phyloP scores from a whole-genome alignment of 352 stramenopile genomes.

The Phytophthora sp. region DNA sequence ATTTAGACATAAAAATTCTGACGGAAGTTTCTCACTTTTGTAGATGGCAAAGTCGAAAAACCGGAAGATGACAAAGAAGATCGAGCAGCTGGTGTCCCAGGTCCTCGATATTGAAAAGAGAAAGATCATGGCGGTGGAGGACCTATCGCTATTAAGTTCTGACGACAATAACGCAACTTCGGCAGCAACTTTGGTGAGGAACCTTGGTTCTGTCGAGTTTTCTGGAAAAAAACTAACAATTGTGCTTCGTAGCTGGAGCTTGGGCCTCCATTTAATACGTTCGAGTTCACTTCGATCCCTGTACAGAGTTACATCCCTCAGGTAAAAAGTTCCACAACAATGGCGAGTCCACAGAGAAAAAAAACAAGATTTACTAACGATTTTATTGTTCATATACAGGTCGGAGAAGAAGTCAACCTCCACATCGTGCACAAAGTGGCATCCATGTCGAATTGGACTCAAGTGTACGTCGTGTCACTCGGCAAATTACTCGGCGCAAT shows the following conservation, averaged over 20 bases:
- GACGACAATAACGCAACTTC: slow-evolving; percentile 60
- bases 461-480: slow-evolving; percentile 81
- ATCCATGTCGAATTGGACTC: slow-evolving; percentile 85
- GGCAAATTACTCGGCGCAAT: slow-evolving; percentile 75
- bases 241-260: slow-evolving; percentile 64
- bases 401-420: slow-evolving; percentile 77
- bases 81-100: slow-evolving; percentile 68
- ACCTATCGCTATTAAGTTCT: slow-evolving; percentile 77
- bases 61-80: slow-evolving; percentile 62
- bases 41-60: slow-evolving; percentile 61
- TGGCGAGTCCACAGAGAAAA: too few species aligned
- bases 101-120: slow-evolving; percentile 79
- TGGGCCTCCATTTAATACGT: slow-evolving; percentile 70
- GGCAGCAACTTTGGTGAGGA: slow-evolving; percentile 50
- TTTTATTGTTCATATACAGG: too few species aligned
- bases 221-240: neutral
- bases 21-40: too few species aligned
- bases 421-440: slow-evolving; percentile 79
- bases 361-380: too few species aligned
- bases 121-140: slow-evolving; percentile 63
- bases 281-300: slow-evolving; percentile 73
- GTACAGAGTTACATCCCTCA: slow-evolving; percentile 83
- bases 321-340: too few species aligned
- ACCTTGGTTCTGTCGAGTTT: too few species aligned
- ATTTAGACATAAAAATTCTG: too few species aligned